Conservation (phyloP, 208 protist genomes). For the Acanthamoeba pearcei region DNA sequence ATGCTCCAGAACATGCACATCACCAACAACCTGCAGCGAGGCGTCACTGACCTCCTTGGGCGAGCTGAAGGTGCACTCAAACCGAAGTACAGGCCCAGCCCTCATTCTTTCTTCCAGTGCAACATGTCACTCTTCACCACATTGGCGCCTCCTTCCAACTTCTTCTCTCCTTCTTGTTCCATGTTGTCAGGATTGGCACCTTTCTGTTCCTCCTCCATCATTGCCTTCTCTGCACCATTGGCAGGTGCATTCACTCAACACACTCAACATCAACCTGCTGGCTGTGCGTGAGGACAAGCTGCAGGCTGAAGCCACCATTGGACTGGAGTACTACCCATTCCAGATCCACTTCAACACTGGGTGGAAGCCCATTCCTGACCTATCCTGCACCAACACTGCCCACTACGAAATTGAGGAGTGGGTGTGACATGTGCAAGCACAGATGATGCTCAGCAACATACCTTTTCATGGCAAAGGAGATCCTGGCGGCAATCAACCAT, state of each 20-base stretch:
- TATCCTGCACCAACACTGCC: background rate
- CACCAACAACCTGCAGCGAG: conserved; percentile 29
- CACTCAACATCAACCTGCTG: conserved; percentile 60
- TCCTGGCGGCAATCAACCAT: conserved; percentile 45
- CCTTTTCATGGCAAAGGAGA: conserved; percentile 1
- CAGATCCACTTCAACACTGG: conserved; percentile 34
- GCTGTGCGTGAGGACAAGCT: conserved; percentile 32
- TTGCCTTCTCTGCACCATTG: no score
- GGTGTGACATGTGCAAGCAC: conserved; percentile 12
- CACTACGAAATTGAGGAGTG: conserved; percentile 74
- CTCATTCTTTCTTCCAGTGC: no score
- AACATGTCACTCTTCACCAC: no score
- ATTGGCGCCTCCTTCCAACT: no score
- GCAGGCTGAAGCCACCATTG: conserved; percentile 45
- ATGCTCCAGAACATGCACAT: conserved; percentile 71
- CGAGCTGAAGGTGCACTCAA: conserved; percentile 58
- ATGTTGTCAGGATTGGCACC: no score
- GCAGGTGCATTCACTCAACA: no score
- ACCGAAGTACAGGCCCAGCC: conserved; percentile 8
- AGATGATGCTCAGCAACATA: conserved; percentile 45
- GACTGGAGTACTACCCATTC: conserved; percentile 44
- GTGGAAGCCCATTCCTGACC: conserved; percentile 56
- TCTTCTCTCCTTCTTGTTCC: no score
- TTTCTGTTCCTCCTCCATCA: no score
- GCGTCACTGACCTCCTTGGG: conserved; percentile 20